Base-by-base conservation (phyloP, 352 stramenopile species). In the Aphanomyces cochlioides region DNA sequence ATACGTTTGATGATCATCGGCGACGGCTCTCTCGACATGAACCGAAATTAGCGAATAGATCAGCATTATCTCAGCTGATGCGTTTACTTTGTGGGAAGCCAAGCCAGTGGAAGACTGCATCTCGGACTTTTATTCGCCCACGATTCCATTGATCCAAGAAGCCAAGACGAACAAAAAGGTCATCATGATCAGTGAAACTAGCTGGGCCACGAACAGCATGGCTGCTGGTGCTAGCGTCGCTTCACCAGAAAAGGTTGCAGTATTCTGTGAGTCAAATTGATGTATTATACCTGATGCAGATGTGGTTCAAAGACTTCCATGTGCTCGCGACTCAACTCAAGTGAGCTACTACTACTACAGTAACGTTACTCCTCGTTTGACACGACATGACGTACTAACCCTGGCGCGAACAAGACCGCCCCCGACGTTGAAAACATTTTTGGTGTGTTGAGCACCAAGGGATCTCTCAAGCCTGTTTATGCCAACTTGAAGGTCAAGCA, bases 61-160 rank as follows among this genome's bases (percentile, higher is more conserved):
- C 41, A 81, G 89, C 72, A 82, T 85, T 48, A 75, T 89, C 50
- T 79, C 77, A 48, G 81, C 77, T 47, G 90, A 90, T 60, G 73
- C 79, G 56, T 91, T 91, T 53, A 77, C 84, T 17, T 91, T 89
- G 73, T 91, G 84, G 84, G 77, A 88, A 70, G 79, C 79, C 56
- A 61, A 77, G 3, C 59, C 56, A 8, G 70, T 85, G 21, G 69
- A 82, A 43, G 69, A 69, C 6, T 79, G 75, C n/a, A 78, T 74
- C 12, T 69, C 74, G 19, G 67, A 74, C 36, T 84, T 89, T 48
- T 81, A 85, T 69, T 74, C 72, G 64, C 80, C 80, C 53, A 79
- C 84, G 67, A 59, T 74, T 34, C 69, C 72, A 47, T 73, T 90
- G 1, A 60, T 76, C 8, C 40, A 79, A 15, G 75, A 53, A 5